Evolutionary conservation across 1,284 basidiomycete species (phyloP).

Genomic region (Uromyces viciae-fabae): DNA sequence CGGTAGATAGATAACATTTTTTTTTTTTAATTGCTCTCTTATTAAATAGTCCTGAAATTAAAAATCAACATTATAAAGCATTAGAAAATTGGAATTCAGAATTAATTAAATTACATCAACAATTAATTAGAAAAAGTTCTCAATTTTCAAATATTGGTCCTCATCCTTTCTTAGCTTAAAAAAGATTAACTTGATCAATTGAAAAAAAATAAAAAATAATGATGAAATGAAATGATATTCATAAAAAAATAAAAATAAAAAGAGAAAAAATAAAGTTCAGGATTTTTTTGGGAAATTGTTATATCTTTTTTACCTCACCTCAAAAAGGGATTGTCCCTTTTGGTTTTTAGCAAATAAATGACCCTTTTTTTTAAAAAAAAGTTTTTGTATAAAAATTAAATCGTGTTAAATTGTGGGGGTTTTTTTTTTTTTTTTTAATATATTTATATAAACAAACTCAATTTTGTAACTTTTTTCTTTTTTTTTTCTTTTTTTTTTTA

Average conservation of each 20-base stretch:
- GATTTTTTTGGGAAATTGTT: neutral
- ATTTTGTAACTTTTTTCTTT: no score
- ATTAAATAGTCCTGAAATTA: neutral
- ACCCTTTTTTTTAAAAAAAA: neutral
- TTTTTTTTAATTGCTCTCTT: neutral
- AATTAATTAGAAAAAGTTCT: neutral
- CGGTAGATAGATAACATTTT: no score
- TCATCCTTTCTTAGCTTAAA: neutral
- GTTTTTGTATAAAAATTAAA: neutral
- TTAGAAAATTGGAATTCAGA: slow-evolving; percentile 12
- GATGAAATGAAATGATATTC: neutral
- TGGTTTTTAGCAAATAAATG: neutral
- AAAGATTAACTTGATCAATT: neutral
- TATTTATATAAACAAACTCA: neutral
- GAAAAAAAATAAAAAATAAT: neutral
- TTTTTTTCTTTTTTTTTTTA: no score
- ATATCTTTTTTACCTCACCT: neutral
- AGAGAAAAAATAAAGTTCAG: neutral
- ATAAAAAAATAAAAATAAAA: neutral
- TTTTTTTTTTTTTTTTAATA: neutral
- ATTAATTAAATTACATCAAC: neutral
- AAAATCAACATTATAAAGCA: slow-evolving; percentile 13
- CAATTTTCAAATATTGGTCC: neutral
- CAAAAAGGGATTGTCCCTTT: neutral
- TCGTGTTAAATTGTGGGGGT: neutral